Evolutionary conservation across 176 grass and related monocot species (phyloP), one percentile per base, ranked within the genome.

Genomic region (Cenchrus americanus): DNA sequence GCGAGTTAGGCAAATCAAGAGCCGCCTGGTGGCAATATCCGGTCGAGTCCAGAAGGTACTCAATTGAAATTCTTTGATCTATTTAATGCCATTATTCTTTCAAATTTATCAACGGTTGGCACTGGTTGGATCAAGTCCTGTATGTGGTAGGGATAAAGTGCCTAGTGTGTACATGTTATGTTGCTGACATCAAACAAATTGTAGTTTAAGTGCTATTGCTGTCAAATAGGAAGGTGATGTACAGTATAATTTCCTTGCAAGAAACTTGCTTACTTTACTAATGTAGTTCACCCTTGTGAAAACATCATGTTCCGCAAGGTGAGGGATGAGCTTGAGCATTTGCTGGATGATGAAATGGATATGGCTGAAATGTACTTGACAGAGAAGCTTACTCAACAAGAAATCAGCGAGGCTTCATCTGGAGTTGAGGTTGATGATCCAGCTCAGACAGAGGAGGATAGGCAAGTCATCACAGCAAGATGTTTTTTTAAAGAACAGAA

Each of bases 331-430:
- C 88, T 96, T 52, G 93, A 96, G 82, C 93, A 93, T 83, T 87
- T 96, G 80, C 86, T 96, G 76, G 93, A 96, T 85, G 93, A 96
- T 89, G 93, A 96, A 89, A 96, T 96, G 93, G 93, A 96, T 75
- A 96, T 96, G 93, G 93, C 93, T 84, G 93, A 96, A 86, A 96
- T 96, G 90, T 96, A 96, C 83, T 86, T 96, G 82, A 96, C 93
- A 59, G 93, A 93, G 81, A 96, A 96, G 54, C 86, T 93, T 81
- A 69, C 78, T 62, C 84, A 41, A 22, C 88, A 93, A 91, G 83
- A 89, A 37, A 82, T 93, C 66, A 87, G 82, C 82, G 93, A 93
- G 55, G 81, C 90, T 70, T 96, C 90, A 86, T 91, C 88, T 32
- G 86, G 86, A 76, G 79, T 82, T 66, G 91, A 87, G 82, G 90